Percentiles rank a stretch among this genome's conserved stretches.
Evolutionary conservation across 2,329 filamentous ascomycete species (phyloP).

Genomic region (Fusarium verticillioides): DNA sequence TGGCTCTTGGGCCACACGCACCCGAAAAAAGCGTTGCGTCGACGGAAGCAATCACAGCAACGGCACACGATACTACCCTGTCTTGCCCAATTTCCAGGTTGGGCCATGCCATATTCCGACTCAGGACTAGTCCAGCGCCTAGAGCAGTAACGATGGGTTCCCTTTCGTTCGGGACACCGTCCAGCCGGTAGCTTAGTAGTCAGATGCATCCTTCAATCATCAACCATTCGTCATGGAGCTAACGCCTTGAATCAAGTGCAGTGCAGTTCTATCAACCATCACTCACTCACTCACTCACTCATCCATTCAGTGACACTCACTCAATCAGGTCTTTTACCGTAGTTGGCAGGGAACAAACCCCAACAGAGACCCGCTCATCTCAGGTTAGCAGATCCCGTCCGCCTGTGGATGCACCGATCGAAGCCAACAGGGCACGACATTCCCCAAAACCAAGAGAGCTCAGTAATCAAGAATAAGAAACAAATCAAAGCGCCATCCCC

Average conservation of each 20-base stretch:
- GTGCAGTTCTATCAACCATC: neutral
- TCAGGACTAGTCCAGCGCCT: conserved; percentile 24
- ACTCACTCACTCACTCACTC: neutral
- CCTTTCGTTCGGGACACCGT: conserved; percentile 30
- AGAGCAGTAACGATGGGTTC: conserved; percentile 3
- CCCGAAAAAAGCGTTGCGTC: conserved; percentile 24
- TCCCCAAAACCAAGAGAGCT: conserved; percentile 1
- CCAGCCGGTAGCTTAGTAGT: conserved; percentile 12
- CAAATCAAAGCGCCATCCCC: conserved; percentile 34
- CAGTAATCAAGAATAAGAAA: conserved; percentile 31
- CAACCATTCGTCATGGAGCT: conserved; percentile 18
- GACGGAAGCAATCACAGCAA: conserved; percentile 29
- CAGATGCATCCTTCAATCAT: conserved; percentile 35
- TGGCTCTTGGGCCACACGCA: conserved; percentile 13
- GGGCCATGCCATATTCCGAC: conserved; percentile 27
- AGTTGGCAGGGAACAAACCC: neutral
- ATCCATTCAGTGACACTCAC: neutral
- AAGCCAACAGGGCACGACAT: neutral
- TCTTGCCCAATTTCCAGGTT: conserved; percentile 29
- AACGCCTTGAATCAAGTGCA: conserved; percentile 13
- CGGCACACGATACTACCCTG: conserved; percentile 26
- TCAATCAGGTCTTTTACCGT: neutral
- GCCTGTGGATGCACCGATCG: neutral
- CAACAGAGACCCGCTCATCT: neutral
- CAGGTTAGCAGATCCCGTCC: neutral